Evolutionary conservation across 805 yeast species (phyloP).

Genomic region (Lachancea kluyveri): DNA sequence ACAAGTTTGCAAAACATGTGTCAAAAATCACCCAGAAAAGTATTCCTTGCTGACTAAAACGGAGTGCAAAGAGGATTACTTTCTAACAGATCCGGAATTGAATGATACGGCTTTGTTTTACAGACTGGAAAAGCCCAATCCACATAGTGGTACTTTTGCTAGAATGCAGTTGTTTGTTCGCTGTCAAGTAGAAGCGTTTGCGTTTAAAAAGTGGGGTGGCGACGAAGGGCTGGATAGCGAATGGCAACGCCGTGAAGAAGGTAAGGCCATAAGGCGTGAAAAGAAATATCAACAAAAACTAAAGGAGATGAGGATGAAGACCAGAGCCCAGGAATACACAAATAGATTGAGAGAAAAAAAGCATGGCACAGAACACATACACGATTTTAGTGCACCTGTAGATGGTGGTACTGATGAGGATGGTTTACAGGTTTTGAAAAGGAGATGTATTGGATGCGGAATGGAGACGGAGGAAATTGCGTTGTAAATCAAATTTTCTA

Average conservation of each 20-base stretch:
- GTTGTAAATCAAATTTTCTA: slow-evolving; percentile 25
- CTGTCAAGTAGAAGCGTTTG: slow-evolving; percentile 88
- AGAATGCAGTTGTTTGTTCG: slow-evolving; percentile 90
- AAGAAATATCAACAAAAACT: slow-evolving; percentile 72
- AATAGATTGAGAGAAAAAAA: slow-evolving; percentile 57
- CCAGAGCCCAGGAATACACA: slow-evolving; percentile 88
- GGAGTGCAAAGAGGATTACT: slow-evolving; percentile 88
- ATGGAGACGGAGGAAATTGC: slow-evolving; percentile 74
- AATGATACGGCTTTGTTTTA: slow-evolving; percentile 62
- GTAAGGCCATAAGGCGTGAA: slow-evolving; percentile 67
- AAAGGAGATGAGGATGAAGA: slow-evolving; percentile 80
- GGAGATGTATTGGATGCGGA: slow-evolving; percentile 77
- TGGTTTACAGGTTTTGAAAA: slow-evolving; percentile 37
- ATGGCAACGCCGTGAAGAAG: slow-evolving; percentile 77
- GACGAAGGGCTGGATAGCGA: slow-evolving; percentile 85
- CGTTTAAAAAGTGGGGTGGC: slow-evolving; percentile 93
- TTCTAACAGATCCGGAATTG: slow-evolving; percentile 89
- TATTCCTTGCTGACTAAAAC: slow-evolving; percentile 90
- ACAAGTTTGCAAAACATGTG: slow-evolving; percentile 77
- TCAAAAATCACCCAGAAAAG: slow-evolving; percentile 70
- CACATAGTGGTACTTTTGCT: slow-evolving; percentile 82
- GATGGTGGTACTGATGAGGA: slow-evolving; percentile 39
- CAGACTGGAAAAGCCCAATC: slow-evolving; percentile 85
- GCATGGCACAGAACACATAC: slow-evolving; percentile 59
- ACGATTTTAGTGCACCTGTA: slow-evolving; percentile 62